Percentiles rank a stretch among this genome's conserved stretches.
Conservation (phyloP, 2,329 filamentous ascomycete genomes). For the Claviceps spartinae region DNA sequence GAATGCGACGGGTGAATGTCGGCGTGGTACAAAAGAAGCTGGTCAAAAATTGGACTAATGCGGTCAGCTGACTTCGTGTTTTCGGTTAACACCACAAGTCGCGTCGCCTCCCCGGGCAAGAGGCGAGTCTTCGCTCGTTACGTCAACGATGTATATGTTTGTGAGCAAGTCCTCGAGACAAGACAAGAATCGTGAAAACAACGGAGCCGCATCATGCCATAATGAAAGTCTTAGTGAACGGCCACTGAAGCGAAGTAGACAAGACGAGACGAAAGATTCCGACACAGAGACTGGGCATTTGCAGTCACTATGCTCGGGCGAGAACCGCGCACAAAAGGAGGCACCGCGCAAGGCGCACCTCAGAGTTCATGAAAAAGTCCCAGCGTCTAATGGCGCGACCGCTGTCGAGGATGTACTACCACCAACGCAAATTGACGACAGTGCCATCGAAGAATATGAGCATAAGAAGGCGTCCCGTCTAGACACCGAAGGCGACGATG, state of each 20-base stretch:
- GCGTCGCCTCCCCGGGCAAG: constrained; percentile 2
- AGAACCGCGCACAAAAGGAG: not conserved
- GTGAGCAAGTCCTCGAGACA: constrained; percentile 17
- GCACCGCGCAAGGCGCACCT: not conserved
- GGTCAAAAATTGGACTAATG: not conserved
- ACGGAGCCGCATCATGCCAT: not conserved
- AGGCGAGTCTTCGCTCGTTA: constrained; percentile 4
- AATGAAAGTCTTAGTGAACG: constrained; percentile 9
- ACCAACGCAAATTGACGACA: constrained; percentile 48
- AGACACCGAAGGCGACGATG: constrained; percentile 21
- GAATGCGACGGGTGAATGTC: constrained; percentile 4
- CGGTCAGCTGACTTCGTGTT: constrained; percentile 28
- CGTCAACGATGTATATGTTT: constrained; percentile 24
- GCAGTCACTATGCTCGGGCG: constrained; percentile 7
- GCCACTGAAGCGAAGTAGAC: constrained; percentile 20
- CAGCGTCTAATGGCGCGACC: constrained; percentile 12
- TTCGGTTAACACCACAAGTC: not conserved
- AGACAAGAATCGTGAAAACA: constrained; percentile 6
- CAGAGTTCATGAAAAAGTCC: constrained; percentile 5
- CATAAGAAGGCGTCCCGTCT: constrained; percentile 43
- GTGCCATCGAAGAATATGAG: constrained; percentile 72
- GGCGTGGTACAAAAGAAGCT: not conserved
- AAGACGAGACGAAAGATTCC: constrained; percentile 11
- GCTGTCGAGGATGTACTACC: constrained; percentile 47
- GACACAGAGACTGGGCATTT: constrained; percentile 13